Evolutionary conservation across 495 filamentous ascomycete genomes (phyloP).

Genomic region (Sporormia fimetaria): DNA sequence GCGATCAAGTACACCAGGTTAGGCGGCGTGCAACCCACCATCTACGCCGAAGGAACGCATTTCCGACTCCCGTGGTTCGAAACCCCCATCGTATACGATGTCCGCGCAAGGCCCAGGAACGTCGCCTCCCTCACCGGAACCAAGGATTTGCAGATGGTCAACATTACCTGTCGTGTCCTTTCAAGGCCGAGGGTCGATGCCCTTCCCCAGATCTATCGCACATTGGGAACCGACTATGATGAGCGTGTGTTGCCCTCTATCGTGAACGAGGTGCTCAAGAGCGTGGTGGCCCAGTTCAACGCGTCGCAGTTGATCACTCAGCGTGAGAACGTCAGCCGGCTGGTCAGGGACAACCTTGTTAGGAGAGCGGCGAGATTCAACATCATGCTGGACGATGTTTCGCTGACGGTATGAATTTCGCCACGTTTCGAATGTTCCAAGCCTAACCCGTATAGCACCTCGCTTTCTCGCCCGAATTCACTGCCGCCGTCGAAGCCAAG

Average conservation of each 20-base stretch:
- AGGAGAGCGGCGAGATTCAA: slow-evolving; percentile 89
- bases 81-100: slow-evolving; percentile 91
- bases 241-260: slow-evolving; percentile 95
- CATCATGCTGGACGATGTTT: slow-evolving; percentile 94
- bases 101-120: slow-evolving; percentile 92
- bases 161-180: slow-evolving; percentile 99
- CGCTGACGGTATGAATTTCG: slow-evolving; percentile 64
- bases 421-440: background rate
- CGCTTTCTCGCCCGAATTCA: slow-evolving; percentile 98
- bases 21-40: slow-evolving; percentile 90
- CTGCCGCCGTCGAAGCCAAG: slow-evolving; percentile 96
- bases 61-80: slow-evolving; percentile 92
- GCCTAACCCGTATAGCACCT: slow-evolving; percentile 54
- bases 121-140: slow-evolving; percentile 96
- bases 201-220: slow-evolving; percentile 92
- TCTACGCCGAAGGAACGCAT: slow-evolving; percentile 95
- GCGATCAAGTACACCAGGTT: slow-evolving; percentile 96
- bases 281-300: slow-evolving; percentile 97
- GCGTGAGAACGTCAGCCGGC: slow-evolving; percentile 83
- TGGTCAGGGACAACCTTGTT: slow-evolving; percentile 88
- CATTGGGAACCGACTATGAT: slow-evolving; percentile 90
- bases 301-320: slow-evolving; percentile 97
- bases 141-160: slow-evolving; percentile 99
- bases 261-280: slow-evolving; percentile 97
- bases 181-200: slow-evolving; percentile 78